These are phyloP conservation scores for Leccinum holopus DNA, from an alignment of 1,284 basidiomycete genomes.

Conservation along the genomic window DNA sequence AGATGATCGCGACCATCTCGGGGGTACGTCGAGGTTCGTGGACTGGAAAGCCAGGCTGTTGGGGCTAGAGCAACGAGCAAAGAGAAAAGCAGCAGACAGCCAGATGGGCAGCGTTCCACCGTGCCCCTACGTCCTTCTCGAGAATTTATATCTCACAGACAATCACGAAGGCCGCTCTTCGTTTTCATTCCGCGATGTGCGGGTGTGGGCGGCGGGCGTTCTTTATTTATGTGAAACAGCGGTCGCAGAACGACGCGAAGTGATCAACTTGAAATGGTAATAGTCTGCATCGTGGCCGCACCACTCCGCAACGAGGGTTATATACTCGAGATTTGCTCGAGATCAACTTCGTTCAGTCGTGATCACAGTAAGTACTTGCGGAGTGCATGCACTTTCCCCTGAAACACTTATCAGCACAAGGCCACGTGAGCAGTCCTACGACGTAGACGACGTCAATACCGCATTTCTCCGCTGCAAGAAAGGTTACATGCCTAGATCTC, in stretches of 20 bases:
- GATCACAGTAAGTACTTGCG: background rate
- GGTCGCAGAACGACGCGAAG: background rate
- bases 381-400: background rate
- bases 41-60: background rate
- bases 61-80: background rate
- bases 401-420: background rate
- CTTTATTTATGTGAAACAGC: conserved; percentile 1
- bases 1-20: background rate
- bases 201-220: background rate
- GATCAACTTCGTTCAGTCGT: background rate
- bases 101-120: background rate
- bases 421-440: background rate
- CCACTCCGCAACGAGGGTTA: background rate
- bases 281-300: background rate
- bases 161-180: background rate
- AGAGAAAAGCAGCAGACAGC: background rate
- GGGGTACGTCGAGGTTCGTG: background rate
- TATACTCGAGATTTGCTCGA: background rate
- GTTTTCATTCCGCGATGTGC: background rate
- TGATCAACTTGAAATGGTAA: background rate
- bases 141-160: background rate
- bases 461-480: background rate
- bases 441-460: background rate
- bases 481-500: background rate
- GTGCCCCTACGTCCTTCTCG: background rate